Evolutionary conservation across 345 rosid species (phyloP), one percentile per base, ranked within the genome.

Genomic region (Eucalyptus dawsonii): DNA sequence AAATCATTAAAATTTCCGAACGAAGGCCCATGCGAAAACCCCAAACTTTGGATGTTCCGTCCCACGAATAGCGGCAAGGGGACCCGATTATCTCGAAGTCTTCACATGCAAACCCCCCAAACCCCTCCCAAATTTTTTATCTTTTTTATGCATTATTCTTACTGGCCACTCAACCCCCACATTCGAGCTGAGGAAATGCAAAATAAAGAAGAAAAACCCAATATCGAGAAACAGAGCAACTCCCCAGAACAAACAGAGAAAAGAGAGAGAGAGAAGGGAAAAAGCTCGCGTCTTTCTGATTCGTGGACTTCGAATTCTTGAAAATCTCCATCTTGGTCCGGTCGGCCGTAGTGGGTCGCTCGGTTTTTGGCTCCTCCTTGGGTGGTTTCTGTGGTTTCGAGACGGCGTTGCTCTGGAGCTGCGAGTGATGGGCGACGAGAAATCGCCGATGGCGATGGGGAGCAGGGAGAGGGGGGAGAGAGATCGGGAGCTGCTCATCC

Each of bases 401-500:
- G 47, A 76, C 85, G 29, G 85, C 29, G 85, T 40, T 8, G 47
- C 47, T 76, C 85, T 22, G 88, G 69, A 11, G 67, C 27, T 54
- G 69, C 67, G 88, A 44, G 89, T 51, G 51, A 96, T 97, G 98
- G 99, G 95, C 89, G 98, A 97, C 92, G 96, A 96, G 76, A 96
- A 95, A 93, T 93, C 96, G 50, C 88, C 93, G 93, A 95, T 94
- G 92, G 94, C 90, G 86, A 94, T 95, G 95, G 93, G 94, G 4
- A 91, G 90, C 88, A 21, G 85, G 47, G 85, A 76, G 0, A 90
- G 94, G 42, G 95, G 94, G 42, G 95, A 94, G 56, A 92, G 97
- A 94, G 99, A 97, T 94, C 98, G 97, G 69, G 99, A 97, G 94
- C 96, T 96, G 89, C 95, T 96, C 67, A 96, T 97, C 89, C 98